Evolutionary conservation across 2,329 filamentous ascomycete genomes (phyloP).

Genomic region (Colletotrichum sp.): DNA sequence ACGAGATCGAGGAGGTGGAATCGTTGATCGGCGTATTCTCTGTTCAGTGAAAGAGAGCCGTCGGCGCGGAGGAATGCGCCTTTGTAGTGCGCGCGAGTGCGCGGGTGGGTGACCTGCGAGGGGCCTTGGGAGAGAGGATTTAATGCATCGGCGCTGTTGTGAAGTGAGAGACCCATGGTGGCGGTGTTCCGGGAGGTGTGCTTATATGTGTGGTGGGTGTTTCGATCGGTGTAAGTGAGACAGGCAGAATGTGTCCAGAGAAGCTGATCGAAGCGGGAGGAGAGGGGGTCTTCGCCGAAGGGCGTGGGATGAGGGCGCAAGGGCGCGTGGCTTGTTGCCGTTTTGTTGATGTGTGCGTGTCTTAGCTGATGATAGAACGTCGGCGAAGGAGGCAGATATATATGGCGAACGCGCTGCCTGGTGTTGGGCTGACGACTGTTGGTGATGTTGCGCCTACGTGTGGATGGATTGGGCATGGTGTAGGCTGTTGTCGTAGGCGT

Average conservation of each 20-base stretch:
- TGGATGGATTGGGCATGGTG: not conserved
- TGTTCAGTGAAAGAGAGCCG: not conserved
- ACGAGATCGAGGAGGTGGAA: conserved; percentile 12
- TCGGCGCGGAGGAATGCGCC: not conserved
- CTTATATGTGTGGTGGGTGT: not conserved
- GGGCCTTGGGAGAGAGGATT: not conserved
- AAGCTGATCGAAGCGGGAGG: not conserved
- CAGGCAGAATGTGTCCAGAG: not conserved
- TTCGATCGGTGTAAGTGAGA: not conserved
- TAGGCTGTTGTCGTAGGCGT: not conserved
- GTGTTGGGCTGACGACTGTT: not conserved
- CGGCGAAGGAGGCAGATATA: conserved; percentile 1
- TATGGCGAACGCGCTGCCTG: not conserved
- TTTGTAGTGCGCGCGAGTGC: not conserved
- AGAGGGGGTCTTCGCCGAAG: not conserved
- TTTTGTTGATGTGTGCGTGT: not conserved
- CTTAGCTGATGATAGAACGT: not conserved
- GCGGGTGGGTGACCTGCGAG: not conserved
- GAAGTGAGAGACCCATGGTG: conserved; percentile 6
- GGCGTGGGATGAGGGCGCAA: not conserved
- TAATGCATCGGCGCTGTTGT: conserved; percentile 2
- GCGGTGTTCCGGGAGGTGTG: not conserved
- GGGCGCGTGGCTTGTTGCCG: not conserved
- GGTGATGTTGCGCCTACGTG: not conserved
- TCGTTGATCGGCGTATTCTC: not conserved